Percentiles rank a stretch among this genome's conserved stretches.
These are phyloP conservation scores for Kodamaea restingae DNA, from an alignment of 805 yeast species.

Conservation along the genomic window DNA sequence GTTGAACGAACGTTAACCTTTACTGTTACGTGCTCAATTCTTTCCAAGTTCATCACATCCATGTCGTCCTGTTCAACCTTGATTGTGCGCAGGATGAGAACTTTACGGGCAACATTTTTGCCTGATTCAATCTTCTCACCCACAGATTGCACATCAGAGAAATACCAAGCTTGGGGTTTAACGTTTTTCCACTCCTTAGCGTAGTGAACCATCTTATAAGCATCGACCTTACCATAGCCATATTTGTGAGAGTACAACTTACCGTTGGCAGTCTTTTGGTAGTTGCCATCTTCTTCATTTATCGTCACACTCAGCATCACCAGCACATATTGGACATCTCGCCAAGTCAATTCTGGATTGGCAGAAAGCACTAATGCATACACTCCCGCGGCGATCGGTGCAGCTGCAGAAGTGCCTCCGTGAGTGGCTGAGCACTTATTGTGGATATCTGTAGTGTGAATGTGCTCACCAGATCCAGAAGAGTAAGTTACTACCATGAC, in stretches of 20 bases:
- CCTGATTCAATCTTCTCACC: conserved; percentile 15
- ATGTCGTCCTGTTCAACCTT: conserved; percentile 48
- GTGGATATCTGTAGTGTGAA: conserved; percentile 80
- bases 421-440: conserved; percentile 67
- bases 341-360: conserved; percentile 88
- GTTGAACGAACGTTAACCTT: conserved; percentile 65
- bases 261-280: conserved; percentile 69
- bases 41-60: conserved; percentile 54
- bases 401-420: conserved; percentile 99
- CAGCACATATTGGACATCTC: conserved; percentile 86
- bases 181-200: conserved; percentile 79
- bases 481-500: conserved; percentile 91
- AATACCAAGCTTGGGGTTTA: conserved; percentile 88
- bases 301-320: conserved; percentile 68
- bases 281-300: conserved; percentile 62
- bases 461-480: conserved; percentile 85
- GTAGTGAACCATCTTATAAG: conserved; percentile 63
- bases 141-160: conserved; percentile 41
- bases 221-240: conserved; percentile 92
- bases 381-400: conserved; percentile 97
- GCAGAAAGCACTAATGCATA: conserved; percentile 78
- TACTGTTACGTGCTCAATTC: conserved; percentile 82
- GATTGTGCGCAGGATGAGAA: conserved; percentile 24
- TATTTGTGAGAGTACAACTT: conserved; percentile 75
- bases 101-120: conserved; percentile 7